Evolutionary conservation across 1,139 yeast species (phyloP), one percentile per base, ranked within the genome.

Genomic region (Petasospora rhodanensis): DNA sequence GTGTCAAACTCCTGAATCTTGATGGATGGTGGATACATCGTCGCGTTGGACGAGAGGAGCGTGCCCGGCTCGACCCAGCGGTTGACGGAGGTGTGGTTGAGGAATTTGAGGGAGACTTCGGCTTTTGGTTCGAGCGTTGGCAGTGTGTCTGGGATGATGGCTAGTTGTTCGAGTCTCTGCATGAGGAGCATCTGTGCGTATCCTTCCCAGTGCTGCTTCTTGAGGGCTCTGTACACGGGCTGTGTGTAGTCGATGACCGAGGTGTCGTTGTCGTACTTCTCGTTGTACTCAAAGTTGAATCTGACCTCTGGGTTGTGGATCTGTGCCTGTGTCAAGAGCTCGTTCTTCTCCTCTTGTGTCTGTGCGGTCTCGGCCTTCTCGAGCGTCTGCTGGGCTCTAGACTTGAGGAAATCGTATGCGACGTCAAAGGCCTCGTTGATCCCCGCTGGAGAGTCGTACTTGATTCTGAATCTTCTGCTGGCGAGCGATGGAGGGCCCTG

Each of bases 81-180:
- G 38, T 75, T 70, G 14, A 73, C 64, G 35, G 71, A 68, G 31
- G 76, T 76, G 43, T 83, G 84, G 27, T 82, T 79, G 3, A 75
- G 68, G 56, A 91, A 91, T 59, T 76, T 79, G 30, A 93, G 58
- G 34, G 73, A 66, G 8, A 91, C 86, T 33, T 83, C 85, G 12
- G 76, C 93, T 43, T 69, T 63, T 14, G 98, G 97, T n/a, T 72
- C 78, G 38, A 91, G 61, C 0, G 97, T 86, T 16, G 97, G 93
- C 55, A 91, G 57, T 3, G 97, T 87, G 56, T 91, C 98, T 18
- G 98, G 98, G 43, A 93, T 83, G 32, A 86, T 86, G 32, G 73
- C 73, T 46, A 87, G 64, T 40, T 84, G 79, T 61, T 91, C 98
- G 40, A 93, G 61, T 63, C 97, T 77, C 64, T 91, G 97, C 85